Evolutionary conservation across 164 flowering plant genomes (phyloP).

Genomic region (Vitis labrusca): DNA sequence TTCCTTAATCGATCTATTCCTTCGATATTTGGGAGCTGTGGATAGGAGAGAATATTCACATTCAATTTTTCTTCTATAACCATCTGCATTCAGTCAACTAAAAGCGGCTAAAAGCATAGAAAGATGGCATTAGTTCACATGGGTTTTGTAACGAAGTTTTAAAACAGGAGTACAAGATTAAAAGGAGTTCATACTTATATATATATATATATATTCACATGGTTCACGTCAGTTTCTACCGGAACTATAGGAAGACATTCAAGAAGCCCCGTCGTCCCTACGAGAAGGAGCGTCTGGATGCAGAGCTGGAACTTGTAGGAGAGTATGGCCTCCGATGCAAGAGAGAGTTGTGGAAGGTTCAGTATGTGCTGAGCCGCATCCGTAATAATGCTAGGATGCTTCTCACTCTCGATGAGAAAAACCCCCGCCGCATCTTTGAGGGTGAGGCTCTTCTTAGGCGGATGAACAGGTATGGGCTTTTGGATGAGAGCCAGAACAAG

Average conservation of each 20-base stretch:
- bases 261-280: slow-evolving; percentile 69
- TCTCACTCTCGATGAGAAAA: slow-evolving; percentile 68
- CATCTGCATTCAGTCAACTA: no score
- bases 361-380: slow-evolving; percentile 63
- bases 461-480: slow-evolving; percentile 62
- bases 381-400: slow-evolving; percentile 59
- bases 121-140: no score
- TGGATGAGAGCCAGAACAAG: slow-evolving; percentile 74
- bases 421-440: slow-evolving; percentile 60
- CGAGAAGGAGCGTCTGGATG: slow-evolving; percentile 69
- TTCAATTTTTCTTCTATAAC: no score
- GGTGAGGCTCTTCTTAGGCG: slow-evolving; percentile 66
- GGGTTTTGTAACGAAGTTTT: no score
- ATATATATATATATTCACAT: no score
- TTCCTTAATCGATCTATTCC: no score
- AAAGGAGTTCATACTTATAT: no score
- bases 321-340: slow-evolving; percentile 67
- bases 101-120: no score
- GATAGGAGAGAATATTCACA: no score
- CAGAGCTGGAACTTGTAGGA: slow-evolving; percentile 69
- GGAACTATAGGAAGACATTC: slow-evolving; percentile 54
- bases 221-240: no score
- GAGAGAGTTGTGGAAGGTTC: slow-evolving; percentile 73
- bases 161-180: no score
- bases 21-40: no score